Evolutionary conservation across 2,329 filamentous ascomycete genomes (phyloP).

Genomic region (Cladosporium colombiae): DNA sequence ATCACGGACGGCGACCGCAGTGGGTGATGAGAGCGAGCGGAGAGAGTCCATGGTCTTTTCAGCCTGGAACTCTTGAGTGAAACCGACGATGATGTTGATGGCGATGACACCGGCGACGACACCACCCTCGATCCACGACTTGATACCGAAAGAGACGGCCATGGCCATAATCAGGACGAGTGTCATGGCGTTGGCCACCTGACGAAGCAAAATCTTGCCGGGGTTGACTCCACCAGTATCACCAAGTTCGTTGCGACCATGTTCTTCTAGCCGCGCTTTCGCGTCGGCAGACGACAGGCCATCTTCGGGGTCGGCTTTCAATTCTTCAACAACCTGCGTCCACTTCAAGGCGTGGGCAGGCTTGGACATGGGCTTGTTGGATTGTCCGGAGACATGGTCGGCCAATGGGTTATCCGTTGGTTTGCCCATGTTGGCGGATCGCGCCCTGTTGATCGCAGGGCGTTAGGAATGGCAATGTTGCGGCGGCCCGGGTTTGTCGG

Average conservation of each 20-base stretch:
- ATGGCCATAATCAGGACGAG: conserved; percentile 56
- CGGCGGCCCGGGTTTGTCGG: neutral
- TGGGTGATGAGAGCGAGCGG: conserved; percentile 49
- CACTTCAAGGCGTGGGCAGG: conserved; percentile 65
- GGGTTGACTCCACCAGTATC: conserved; percentile 67
- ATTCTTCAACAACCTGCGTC: conserved; percentile 55
- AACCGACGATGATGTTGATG: conserved; percentile 49
- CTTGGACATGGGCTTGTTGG: conserved; percentile 56
- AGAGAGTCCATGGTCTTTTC: conserved; percentile 54
- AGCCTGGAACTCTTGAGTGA: conserved; percentile 49
- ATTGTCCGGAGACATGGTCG: conserved; percentile 40
- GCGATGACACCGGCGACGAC: conserved; percentile 49
- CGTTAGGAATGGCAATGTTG: conserved; percentile 14
- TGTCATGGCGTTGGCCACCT: conserved; percentile 77
- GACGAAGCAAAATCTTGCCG: conserved; percentile 71
- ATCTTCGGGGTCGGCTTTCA: conserved; percentile 65
- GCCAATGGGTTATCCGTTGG: conserved; percentile 11
- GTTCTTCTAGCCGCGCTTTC: conserved; percentile 57
- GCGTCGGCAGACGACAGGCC: conserved; percentile 66
- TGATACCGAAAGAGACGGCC: conserved; percentile 50
- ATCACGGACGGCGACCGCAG: conserved; percentile 49
- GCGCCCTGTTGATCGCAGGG: conserved; percentile 15
- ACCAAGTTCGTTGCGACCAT: conserved; percentile 70
- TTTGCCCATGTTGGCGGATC: conserved; percentile 11
- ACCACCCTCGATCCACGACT: conserved; percentile 51